Evolutionary conservation across 2,329 filamentous ascomycete genomes (phyloP), one percentile per base, ranked within the genome.

Genomic region (Drechslerella dactyloides): DNA sequence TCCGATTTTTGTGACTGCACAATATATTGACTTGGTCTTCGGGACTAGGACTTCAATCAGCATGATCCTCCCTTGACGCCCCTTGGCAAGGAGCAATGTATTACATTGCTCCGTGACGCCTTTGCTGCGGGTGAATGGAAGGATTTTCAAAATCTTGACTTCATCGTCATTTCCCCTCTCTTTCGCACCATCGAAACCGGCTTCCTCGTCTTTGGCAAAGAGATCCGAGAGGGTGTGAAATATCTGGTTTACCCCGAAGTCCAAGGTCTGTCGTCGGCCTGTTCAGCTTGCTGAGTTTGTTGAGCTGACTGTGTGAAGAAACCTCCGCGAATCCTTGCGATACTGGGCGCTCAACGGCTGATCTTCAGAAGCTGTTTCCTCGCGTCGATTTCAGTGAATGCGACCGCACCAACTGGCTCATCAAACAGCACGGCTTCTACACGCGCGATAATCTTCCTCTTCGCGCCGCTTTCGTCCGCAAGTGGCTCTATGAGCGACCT

Each of bases 251-350:
- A 55, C 21, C 68, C 68, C 0, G 68, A 72, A 19, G 24, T 72
- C 21, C 68, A 72, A 53, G 68, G 68, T 72, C 57, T 13, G 68
- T 51, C 15, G 13, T 4, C 13, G 13, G n/a, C n/a, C 15, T 6
- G 13, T 15, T 15, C 5, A 15, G n/a, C 33, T 42, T 6, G 37
- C 37, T 17, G 37, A 54, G 11, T 21, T 24, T 13, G 4, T 15
- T n/a, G n/a, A 2, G 1, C 21, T 51, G 46, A 51, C 19, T 10
- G 17, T 24, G 23, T 46, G 51, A 30, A 72, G 68, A 72, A 35
- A 72, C 68, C 1, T 72, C 68, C 15, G 54, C 55, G 2, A 64
- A 65, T 33, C 68, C 68, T 11, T 72, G 68, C 23, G 68, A 72
- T 30, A 72, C 68, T 11, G 68, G 68, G 1, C 52, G 55, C 7